phyloP scores from a whole-genome alignment of 768 basidiomycete genomes.

The Coprinopsis strossmayeri region DNA sequence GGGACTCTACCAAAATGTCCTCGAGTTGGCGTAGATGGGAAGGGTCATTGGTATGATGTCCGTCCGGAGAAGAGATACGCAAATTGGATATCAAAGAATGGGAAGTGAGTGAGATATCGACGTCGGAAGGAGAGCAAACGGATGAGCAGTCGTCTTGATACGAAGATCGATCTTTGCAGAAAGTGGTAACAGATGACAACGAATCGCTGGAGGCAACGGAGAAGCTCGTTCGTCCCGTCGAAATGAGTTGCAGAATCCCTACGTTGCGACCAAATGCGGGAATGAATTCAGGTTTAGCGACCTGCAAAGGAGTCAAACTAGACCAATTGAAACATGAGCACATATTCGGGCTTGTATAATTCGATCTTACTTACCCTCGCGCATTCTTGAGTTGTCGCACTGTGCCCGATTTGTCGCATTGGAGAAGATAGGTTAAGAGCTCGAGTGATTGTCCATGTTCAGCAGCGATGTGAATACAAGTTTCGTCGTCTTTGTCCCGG shows the following conservation, averaged over 20 bases:
- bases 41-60: slow-evolving; percentile 29
- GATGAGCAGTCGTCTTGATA: slow-evolving; percentile 25
- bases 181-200: slow-evolving; percentile 45
- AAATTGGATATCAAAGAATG: slow-evolving; percentile 51
- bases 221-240: slow-evolving; percentile 35
- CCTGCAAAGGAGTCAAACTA: slow-evolving; percentile 62
- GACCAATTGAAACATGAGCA: slow-evolving; percentile 2
- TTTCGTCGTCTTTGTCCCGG: slow-evolving; percentile 60
- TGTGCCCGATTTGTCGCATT: slow-evolving; percentile 51
- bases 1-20: slow-evolving; percentile 40
- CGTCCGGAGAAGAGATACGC: slow-evolving; percentile 38
- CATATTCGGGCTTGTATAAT: background rate
- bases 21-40: slow-evolving; percentile 37
- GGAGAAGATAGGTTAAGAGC: slow-evolving; percentile 55
- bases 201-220: slow-evolving; percentile 23
- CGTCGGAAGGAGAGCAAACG: slow-evolving; percentile 30
- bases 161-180: slow-evolving; percentile 23
- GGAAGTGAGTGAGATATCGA: slow-evolving; percentile 37
- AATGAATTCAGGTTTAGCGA: slow-evolving; percentile 64
- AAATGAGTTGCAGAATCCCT: slow-evolving; percentile 45
- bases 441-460: slow-evolving; percentile 65
- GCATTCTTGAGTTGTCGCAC: slow-evolving; percentile 60
- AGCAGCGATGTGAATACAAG: slow-evolving; percentile 75
- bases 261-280: slow-evolving; percentile 49
- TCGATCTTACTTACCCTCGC: slow-evolving; percentile 56